Conservation (phyloP, 2,329 filamentous ascomycete genomes). For the Purpureocillium takamizusanense region DNA sequence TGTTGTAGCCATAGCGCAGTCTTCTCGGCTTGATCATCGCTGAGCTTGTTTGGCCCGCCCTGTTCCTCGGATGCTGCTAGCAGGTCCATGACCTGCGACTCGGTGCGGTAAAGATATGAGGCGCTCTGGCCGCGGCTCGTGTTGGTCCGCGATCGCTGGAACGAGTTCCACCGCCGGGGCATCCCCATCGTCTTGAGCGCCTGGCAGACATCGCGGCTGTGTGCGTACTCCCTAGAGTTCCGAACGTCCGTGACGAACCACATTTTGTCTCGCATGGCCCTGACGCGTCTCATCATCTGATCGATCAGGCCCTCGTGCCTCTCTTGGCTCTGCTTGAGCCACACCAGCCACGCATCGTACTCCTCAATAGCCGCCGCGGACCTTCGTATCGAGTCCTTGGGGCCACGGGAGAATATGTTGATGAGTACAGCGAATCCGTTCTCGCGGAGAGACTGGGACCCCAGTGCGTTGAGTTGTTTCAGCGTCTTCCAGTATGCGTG, state of each 20-base stretch:
- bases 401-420: constrained; percentile 65
- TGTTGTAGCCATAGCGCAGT: constrained; percentile 76
- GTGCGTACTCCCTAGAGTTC: constrained; percentile 80
- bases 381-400: constrained; percentile 58
- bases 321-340: constrained; percentile 74
- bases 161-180: constrained; percentile 45
- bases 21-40: constrained; percentile 87
- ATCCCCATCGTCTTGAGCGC: constrained; percentile 86
- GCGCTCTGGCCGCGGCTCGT: constrained; percentile 37
- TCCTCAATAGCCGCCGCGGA: constrained; percentile 67
- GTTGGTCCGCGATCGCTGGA: constrained; percentile 39
- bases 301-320: constrained; percentile 67
- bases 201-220: constrained; percentile 75
- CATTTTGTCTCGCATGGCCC: constrained; percentile 86
- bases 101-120: constrained; percentile 69
- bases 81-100: constrained; percentile 79
- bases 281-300: constrained; percentile 63
- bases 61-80: constrained; percentile 75
- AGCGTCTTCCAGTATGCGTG: constrained; percentile 81
- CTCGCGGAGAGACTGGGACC: constrained; percentile 50
- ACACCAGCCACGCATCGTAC: constrained; percentile 74
- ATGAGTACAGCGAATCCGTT: constrained; percentile 64
- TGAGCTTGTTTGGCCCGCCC: constrained; percentile 87
- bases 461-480: constrained; percentile 58
- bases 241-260: constrained; percentile 96